phyloP scores from a whole-genome alignment of 352 stramenopile species.

The Pythium aphanidermatum region DNA sequence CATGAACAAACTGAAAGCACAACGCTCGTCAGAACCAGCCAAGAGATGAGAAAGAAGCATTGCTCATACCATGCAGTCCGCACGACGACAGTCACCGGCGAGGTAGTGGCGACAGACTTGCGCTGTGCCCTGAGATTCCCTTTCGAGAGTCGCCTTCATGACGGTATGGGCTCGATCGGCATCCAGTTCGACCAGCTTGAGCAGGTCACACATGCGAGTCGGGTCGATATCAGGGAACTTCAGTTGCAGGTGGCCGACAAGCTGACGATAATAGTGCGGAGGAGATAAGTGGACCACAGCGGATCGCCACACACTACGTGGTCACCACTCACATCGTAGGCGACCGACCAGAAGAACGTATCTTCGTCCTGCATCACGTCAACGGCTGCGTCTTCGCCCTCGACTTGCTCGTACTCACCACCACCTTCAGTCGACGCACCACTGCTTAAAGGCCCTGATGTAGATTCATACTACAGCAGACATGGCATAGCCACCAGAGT shows the following conservation, averaged over 20 bases:
- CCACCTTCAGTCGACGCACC: slow-evolving; percentile 16
- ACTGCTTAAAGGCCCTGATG: slow-evolving; percentile 14
- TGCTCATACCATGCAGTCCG: slow-evolving; percentile 70
- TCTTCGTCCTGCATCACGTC: slow-evolving; percentile 62
- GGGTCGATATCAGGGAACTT: slow-evolving; percentile 80
- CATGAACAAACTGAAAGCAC: slow-evolving; percentile 67
- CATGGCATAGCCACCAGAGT: background rate
- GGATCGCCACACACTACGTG: background rate
- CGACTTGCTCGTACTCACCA: slow-evolving; percentile 6
- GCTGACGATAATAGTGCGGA: slow-evolving; percentile 22
- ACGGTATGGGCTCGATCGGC: slow-evolving; percentile 69
- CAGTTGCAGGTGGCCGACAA: slow-evolving; percentile 75
- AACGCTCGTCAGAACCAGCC: background rate
- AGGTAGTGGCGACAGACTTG: slow-evolving; percentile 84
- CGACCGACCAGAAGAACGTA: slow-evolving; percentile 83
- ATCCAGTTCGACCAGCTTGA: slow-evolving; percentile 68
- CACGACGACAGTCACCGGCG: slow-evolving; percentile 70
- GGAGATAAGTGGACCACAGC: slow-evolving; percentile 8
- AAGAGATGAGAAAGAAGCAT: background rate
- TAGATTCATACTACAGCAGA: slow-evolving; percentile 9
- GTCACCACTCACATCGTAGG: slow-evolving; percentile 52
- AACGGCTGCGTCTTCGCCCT: slow-evolving; percentile 14
- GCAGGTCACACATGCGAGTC: slow-evolving; percentile 62
- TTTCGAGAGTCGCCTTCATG: slow-evolving; percentile 68
- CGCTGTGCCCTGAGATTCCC: slow-evolving; percentile 52